These are phyloP conservation scores for Aureobasidium subglaciale DNA, from an alignment of 2,329 filamentous ascomycete species.

Conservation along the genomic window DNA sequence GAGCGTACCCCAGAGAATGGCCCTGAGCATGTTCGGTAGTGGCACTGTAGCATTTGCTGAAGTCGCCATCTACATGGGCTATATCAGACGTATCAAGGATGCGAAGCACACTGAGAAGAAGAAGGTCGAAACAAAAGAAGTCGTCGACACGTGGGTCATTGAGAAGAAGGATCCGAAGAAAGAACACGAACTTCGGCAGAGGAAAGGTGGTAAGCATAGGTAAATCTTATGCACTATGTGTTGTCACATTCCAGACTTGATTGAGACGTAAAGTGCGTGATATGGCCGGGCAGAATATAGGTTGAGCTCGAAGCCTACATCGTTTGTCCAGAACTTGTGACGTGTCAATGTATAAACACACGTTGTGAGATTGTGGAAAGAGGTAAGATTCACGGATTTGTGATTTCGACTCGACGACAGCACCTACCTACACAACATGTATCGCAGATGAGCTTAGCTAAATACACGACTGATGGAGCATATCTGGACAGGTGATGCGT, in stretches of 20 bases:
- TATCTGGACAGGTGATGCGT: no score
- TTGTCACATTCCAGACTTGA: no score
- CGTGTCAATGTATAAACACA: no score
- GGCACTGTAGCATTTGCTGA: conserved; percentile 66
- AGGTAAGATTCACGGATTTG: no score
- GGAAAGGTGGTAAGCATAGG: conserved; percentile 13
- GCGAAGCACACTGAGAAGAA: conserved; percentile 57
- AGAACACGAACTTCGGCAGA: conserved; percentile 1
- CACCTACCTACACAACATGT: no score
- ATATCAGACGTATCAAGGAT: conserved; percentile 63
- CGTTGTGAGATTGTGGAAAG: no score
- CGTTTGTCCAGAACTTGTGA: no score
- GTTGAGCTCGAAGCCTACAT: no score
- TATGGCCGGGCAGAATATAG: no score
- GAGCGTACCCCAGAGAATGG: conserved; percentile 62
- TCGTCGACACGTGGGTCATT: conserved; percentile 64
- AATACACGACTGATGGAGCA: neutral
- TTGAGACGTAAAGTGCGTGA: no score
- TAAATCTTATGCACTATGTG: neutral
- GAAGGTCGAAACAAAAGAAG: conserved; percentile 58
- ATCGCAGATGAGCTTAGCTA: neutral
- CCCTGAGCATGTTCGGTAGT: conserved; percentile 63
- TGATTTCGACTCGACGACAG: neutral
- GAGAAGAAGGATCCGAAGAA: conserved; percentile 22
- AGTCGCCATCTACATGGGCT: conserved; percentile 69